Percentiles rank a stretch among this genome's conserved stretches.
Conservation (phyloP, 306 rosid species). For the Vigna mungo region DNA sequence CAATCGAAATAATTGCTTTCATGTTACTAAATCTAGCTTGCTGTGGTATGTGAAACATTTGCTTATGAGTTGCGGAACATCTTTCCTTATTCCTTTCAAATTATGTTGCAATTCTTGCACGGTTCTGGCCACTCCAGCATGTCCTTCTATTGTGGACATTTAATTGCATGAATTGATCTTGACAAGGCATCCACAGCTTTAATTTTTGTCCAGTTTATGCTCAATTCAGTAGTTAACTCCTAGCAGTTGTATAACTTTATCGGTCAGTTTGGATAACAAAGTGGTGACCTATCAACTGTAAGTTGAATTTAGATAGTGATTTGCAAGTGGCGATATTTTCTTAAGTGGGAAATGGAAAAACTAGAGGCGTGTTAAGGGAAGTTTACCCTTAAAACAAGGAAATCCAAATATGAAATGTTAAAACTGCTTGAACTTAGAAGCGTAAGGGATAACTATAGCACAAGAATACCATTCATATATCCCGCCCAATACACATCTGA, state of each 20-base stretch:
- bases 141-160: background rate
- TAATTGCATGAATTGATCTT: constrained; percentile 16
- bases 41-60: constrained; percentile 1
- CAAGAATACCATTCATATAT: constrained; percentile 23
- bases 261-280: constrained; percentile 19
- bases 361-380: background rate
- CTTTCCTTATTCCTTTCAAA: background rate
- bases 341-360: background rate
- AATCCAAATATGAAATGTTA: constrained; percentile 1
- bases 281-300: background rate
- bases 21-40: constrained; percentile 2
- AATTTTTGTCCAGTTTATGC: constrained; percentile 7
- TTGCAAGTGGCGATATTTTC: constrained; percentile 4
- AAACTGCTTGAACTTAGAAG: background rate
- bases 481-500: constrained; percentile 14
- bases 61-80: constrained; percentile 5
- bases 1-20: background rate
- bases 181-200: constrained; percentile 20
- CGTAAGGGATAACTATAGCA: background rate
- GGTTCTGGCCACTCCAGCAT: background rate
- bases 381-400: constrained; percentile 11
- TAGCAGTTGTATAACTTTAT: constrained; percentile 17
- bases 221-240: constrained; percentile 18
- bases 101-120: constrained; percentile 12
- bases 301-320: constrained; percentile 16